phyloP scores from a whole-genome alignment of 2,329 filamentous ascomycete species.

The Xylaria sp. region DNA sequence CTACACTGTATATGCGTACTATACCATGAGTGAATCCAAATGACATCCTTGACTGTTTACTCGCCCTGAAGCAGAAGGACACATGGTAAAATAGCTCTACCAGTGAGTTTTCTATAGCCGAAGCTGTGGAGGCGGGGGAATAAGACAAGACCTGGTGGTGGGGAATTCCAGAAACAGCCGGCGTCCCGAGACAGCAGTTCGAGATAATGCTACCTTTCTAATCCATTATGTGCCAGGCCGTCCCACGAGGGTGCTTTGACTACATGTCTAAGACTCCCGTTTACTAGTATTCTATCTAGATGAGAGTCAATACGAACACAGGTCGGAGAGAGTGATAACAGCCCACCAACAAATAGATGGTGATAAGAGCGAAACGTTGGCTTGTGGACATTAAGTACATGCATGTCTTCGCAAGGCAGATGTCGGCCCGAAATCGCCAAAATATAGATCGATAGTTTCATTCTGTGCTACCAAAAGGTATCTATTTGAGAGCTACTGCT shows the following conservation, averaged over 20 bases:
- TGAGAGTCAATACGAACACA: neutral
- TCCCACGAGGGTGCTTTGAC: conserved; percentile 4
- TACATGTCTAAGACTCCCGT: conserved; percentile 17
- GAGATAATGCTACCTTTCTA: neutral
- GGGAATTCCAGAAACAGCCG: conserved; percentile 5
- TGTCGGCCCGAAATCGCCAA: neutral
- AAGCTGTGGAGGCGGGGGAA: neutral
- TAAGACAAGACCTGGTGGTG: neutral
- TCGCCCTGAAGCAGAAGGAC: neutral
- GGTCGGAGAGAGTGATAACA: neutral
- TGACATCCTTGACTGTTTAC: conserved; percentile 10
- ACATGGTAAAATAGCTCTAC: neutral
- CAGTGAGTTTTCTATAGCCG: neutral
- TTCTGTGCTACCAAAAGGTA: neutral
- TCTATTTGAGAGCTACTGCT: too few species aligned
- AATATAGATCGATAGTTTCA: neutral
- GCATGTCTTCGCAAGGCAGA: too few species aligned
- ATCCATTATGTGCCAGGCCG: conserved; percentile 15
- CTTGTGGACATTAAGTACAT: too few species aligned
- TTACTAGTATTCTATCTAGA: neutral
- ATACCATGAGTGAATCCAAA: conserved; percentile 1
- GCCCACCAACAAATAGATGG: too few species aligned
- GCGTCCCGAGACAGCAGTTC: conserved; percentile 23
- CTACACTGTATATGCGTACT: neutral
- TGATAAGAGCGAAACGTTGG: too few species aligned